These are phyloP conservation scores for Iris pallida DNA, from an alignment of 116 monocot genomes.

Conservation along the genomic window DNA sequence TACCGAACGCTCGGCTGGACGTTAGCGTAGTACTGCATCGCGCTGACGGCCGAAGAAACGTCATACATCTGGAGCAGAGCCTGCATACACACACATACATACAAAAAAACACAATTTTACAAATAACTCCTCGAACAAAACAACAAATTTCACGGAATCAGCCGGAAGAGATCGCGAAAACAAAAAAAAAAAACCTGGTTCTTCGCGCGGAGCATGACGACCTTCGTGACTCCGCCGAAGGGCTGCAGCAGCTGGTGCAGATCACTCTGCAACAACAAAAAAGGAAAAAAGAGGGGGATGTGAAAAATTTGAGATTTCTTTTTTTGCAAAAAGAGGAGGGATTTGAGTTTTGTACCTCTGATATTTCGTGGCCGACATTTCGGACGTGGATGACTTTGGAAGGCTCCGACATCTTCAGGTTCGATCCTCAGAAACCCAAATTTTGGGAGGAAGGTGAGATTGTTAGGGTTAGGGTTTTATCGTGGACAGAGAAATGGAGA, in stretches of 20 bases:
- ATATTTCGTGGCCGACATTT: slow-evolving; percentile 50
- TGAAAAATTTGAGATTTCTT: too few species aligned
- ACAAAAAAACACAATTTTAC: background rate
- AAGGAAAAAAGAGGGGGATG: background rate
- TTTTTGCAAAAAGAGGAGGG: background rate
- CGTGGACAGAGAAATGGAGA: too few species aligned
- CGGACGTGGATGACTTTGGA: slow-evolving; percentile 56
- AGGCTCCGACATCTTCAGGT: slow-evolving; percentile 35
- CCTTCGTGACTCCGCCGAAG: slow-evolving; percentile 67
- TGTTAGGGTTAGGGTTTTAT: too few species aligned
- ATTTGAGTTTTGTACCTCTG: slow-evolving; percentile 19
- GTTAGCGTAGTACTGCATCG: slow-evolving; percentile 64
- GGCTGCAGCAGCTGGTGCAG: slow-evolving; percentile 87
- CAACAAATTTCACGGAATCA: background rate
- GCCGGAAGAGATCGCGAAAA: background rate
- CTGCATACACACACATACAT: slow-evolving; percentile 19
- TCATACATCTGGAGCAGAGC: slow-evolving; percentile 97
- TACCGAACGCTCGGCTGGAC: slow-evolving; percentile 84
- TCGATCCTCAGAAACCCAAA: too few species aligned
- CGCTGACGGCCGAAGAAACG: slow-evolving; percentile 51
- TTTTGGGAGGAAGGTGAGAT: too few species aligned
- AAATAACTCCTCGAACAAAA: background rate
- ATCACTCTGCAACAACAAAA: slow-evolving; percentile 50
- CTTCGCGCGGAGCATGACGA: slow-evolving; percentile 82
- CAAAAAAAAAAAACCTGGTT: slow-evolving; percentile 59